These are phyloP conservation scores for Lithohypha guttulata DNA, from an alignment of 2,329 filamentous ascomycete species.

Conservation along the genomic window DNA sequence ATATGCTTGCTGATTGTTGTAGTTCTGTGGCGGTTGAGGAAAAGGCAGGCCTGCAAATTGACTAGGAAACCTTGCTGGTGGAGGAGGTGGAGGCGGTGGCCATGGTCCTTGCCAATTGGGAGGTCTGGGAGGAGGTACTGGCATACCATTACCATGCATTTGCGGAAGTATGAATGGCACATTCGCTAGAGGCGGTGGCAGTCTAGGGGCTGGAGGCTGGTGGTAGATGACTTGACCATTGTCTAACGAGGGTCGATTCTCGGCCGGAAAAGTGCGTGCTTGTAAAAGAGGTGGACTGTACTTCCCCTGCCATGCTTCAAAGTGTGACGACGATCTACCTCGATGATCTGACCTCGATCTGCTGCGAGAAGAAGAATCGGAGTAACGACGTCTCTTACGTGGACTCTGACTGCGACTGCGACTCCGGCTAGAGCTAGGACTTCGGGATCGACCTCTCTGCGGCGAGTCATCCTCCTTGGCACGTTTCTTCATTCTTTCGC, in stretches of 20 bases:
- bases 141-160: background rate
- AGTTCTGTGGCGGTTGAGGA: slow-evolving; percentile 5
- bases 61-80: background rate
- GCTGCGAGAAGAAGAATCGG: slow-evolving; percentile 22
- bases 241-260: too few species aligned
- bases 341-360: background rate
- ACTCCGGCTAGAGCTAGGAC: slow-evolving; percentile 35
- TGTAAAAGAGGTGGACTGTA: too few species aligned
- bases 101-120: slow-evolving; percentile 7
- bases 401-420: slow-evolving; percentile 29
- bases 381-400: slow-evolving; percentile 31
- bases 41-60: slow-evolving; percentile 4
- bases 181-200: background rate
- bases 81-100: slow-evolving; percentile 8
- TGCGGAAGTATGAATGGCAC: slow-evolving; percentile 22
- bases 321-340: background rate
- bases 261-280: too few species aligned
- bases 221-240: background rate
- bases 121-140: slow-evolving; percentile 4
- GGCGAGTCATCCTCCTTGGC: slow-evolving; percentile 18
- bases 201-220: background rate
- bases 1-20: background rate
- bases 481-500: slow-evolving; percentile 61
- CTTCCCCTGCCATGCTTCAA: too few species aligned
- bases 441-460: slow-evolving; percentile 11